Base-by-base conservation (phyloP, 2,329 filamentous ascomycete species). In the Hypoxylon sp. region DNA sequence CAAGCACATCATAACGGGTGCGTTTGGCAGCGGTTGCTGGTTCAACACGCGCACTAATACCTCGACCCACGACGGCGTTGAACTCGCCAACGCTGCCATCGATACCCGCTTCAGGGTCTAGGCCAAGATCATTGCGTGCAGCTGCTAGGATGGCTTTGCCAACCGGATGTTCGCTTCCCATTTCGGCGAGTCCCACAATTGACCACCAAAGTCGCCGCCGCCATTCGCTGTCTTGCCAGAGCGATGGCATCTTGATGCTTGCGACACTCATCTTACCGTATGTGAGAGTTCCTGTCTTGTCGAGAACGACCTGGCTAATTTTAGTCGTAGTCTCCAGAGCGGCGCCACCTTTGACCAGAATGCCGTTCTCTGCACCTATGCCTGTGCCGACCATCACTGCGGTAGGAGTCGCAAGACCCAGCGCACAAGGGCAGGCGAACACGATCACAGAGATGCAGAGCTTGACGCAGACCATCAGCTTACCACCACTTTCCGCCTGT, bases 331-430 rank as follows among this genome's bases (percentile, higher is more conserved):
- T 93, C 81, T 99, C 95, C 2, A 99, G 83, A 29, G 94, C 94
- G 41, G 93, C 94, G 60, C 96, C 96, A 58, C 96, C 95, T 81
- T 99, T 99, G 78, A 98, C 94, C n/a, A 99, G 84, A 72, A 99
- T 99, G 23, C 96, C 96, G 72, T 97, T 91, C 79, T 97, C 92
- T 2, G 96, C 96, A 53, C 96, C 96, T 30, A 97, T 90, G 63
- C 96, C 96, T n/a, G 96, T 98, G 45, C 96, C 96, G 29, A 99
- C 96, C 96, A 99, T 98, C 77, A 99, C 94, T 2, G 96, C 96
- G 0, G 96, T 99, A 2, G 96, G 96, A 1, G 96, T 98, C 23
- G 94, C 94, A 16, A 99, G 86, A 60, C 96, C 96, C n/a, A 99
- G 88, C 1, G 96, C 96, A 76, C 96, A 99, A 16, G 96, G 96